phyloP scores from a whole-genome alignment of 2,329 filamentous ascomycete species.

The Metarhizium anisopliae region DNA sequence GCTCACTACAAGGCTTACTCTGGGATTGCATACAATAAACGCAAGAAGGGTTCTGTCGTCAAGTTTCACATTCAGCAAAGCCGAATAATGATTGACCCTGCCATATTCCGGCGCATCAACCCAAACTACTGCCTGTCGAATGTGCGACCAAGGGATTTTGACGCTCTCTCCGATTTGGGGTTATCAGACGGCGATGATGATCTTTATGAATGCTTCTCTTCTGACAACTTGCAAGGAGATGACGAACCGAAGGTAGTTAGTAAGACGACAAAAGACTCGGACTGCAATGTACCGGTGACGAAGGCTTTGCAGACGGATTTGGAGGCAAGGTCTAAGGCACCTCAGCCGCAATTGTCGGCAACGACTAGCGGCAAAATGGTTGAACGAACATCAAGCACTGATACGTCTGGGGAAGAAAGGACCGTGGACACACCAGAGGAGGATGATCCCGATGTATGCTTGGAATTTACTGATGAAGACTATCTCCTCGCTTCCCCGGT shows the following conservation, averaged over 20 bases:
- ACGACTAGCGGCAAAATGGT: slow-evolving; percentile 13
- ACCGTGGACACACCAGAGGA: slow-evolving; percentile 6
- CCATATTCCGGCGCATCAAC: slow-evolving; percentile 73
- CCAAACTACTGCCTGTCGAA: slow-evolving; percentile 75
- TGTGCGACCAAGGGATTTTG: slow-evolving; percentile 63
- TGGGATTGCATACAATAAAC: slow-evolving; percentile 78
- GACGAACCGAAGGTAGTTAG: slow-evolving; percentile 18
- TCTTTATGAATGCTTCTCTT: slow-evolving; percentile 23
- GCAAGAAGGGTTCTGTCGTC: slow-evolving; percentile 52
- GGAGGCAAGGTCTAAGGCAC: slow-evolving; percentile 23
- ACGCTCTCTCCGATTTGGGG: slow-evolving; percentile 43
- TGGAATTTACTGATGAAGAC: slow-evolving; percentile 70
- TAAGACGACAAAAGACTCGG: not conserved
- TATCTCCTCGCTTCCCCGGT: slow-evolving; percentile 76
- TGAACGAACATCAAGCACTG: not conserved
- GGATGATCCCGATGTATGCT: slow-evolving; percentile 15
- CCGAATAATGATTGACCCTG: slow-evolving; percentile 79
- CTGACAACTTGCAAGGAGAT: slow-evolving; percentile 31
- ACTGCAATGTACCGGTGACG: slow-evolving; percentile 18
- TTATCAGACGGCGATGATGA: slow-evolving; percentile 32
- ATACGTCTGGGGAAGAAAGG: slow-evolving; percentile 3
- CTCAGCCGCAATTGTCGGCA: slow-evolving; percentile 48
- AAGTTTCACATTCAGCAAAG: slow-evolving; percentile 83
- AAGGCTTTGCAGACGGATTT: slow-evolving; percentile 19
- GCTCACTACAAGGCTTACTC: slow-evolving; percentile 78